A percentile compares a stretch with the other conserved stretches of the same genome.
These are phyloP conservation scores for Suillus subluteus DNA, from an alignment of 768 basidiomycete genomes.

Conservation along the genomic window DNA sequence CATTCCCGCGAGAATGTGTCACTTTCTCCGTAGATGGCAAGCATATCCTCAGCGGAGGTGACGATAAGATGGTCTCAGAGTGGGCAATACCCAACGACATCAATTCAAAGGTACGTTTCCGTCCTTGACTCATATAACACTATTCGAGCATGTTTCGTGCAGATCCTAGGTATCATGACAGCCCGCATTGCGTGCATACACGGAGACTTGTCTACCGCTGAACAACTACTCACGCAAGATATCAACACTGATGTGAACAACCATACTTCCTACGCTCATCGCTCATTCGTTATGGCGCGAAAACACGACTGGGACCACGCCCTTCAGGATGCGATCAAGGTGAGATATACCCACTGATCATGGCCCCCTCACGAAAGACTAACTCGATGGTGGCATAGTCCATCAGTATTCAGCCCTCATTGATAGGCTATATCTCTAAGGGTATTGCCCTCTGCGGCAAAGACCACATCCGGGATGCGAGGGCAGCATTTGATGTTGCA, in stretches of 20 bases:
- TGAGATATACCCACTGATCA: not conserved
- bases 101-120: not conserved
- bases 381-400: not conserved
- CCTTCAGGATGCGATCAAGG: not conserved
- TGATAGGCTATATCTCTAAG: not conserved
- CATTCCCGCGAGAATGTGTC: not conserved
- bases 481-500: not conserved
- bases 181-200: not conserved
- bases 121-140: not conserved
- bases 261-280: not conserved
- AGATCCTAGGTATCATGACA: not conserved
- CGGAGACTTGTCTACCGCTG: not conserved
- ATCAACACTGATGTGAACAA: not conserved
- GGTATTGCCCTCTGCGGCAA: not conserved
- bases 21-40: not conserved
- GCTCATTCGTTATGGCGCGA: not conserved
- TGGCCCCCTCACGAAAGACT: not conserved
- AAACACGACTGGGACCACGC: not conserved
- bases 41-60: not conserved
- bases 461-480: not conserved
- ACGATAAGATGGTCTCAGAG: not conserved
- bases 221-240: not conserved
- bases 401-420: not conserved
- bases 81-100: not conserved
- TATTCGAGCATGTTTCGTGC: not conserved